phyloP scores from a whole-genome alignment of 164 flowering plant species.

The Protea cynaroides region DNA sequence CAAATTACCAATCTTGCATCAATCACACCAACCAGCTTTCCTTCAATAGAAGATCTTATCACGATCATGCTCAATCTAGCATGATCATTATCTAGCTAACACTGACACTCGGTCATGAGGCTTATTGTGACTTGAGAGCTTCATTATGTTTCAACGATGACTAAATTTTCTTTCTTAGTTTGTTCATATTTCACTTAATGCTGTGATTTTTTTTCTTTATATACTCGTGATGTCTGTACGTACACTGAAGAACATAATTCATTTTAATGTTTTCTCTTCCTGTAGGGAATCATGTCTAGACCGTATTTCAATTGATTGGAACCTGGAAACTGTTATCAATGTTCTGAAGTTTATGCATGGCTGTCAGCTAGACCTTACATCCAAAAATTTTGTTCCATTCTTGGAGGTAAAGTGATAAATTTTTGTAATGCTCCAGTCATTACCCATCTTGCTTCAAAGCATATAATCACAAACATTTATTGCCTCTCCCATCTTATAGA shows the following conservation, averaged over 20 bases:
- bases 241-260: neutral
- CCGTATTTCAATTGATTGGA: slow-evolving; percentile 41
- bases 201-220: too few species aligned
- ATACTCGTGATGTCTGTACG: neutral
- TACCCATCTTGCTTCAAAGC: neutral
- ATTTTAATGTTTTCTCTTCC: slow-evolving; percentile 3
- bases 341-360: slow-evolving; percentile 47
- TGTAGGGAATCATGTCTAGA: slow-evolving; percentile 45
- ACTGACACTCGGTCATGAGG: too few species aligned
- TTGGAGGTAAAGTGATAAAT: slow-evolving; percentile 39
- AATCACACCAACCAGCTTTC: too few species aligned
- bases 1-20: too few species aligned
- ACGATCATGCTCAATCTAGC: too few species aligned
- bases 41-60: too few species aligned
- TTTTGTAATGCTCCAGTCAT: neutral
- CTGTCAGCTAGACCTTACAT: slow-evolving; percentile 32
- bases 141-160: too few species aligned
- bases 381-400: slow-evolving; percentile 38
- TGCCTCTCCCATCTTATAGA: neutral
- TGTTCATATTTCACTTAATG: too few species aligned
- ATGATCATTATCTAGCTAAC: too few species aligned
- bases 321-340: slow-evolving; percentile 31
- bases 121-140: too few species aligned
- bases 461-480: neutral
- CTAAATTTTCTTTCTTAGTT: too few species aligned